Base-by-base conservation (phyloP, 306 rosid species). In the Geum urbanum region DNA sequence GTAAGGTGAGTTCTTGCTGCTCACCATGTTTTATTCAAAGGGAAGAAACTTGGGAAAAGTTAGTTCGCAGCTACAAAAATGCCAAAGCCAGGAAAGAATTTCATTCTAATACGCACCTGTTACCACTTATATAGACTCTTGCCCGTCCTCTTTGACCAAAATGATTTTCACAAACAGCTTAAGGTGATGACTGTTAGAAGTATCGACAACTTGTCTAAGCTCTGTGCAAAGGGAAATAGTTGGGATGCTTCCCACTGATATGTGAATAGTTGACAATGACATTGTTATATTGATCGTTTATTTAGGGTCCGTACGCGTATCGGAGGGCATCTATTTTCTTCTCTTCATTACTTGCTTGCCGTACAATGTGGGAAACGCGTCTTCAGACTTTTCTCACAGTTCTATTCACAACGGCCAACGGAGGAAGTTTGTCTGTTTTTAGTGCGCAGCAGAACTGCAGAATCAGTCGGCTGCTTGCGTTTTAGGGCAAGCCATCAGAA, bases 1-100 rank as follows among this genome's bases (percentile, higher is more conserved):
- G 45, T 43, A 56, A 9, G 63, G 39, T 8, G 41, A 40, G 40
- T 53, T 27, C 3, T 1, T 49, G 32, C 66, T 5, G 74, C 65
- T 55, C 49, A 70, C 60, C 74, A 56, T 70, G 44, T 32, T 45
- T 54, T 69, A 6, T 8, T 48, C 37, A 8, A 3, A 13, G 43
- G 63, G 58, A 53, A 69, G 52, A 54, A 56, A 24, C 62, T 41
- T 41, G 14, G 20, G 20, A 35, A 15, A 55, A 58, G 43, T 1
- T 58, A 22, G 44, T 14, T 13, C 1, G 37, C 40, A 35, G 43
- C 22, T 32, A n/a, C n/a, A 59, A 35, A 57, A 7, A 27, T 5
- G 3, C 27, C 6, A 4, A 8, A 18, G 11, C 2, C 43, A 0
- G 64, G 43, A 59, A 35, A 35, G 64, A 32, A 13, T 35, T 53